Evolutionary conservation across 495 filamentous ascomycete species (phyloP).

Genomic region (Penicillium alfredii): DNA sequence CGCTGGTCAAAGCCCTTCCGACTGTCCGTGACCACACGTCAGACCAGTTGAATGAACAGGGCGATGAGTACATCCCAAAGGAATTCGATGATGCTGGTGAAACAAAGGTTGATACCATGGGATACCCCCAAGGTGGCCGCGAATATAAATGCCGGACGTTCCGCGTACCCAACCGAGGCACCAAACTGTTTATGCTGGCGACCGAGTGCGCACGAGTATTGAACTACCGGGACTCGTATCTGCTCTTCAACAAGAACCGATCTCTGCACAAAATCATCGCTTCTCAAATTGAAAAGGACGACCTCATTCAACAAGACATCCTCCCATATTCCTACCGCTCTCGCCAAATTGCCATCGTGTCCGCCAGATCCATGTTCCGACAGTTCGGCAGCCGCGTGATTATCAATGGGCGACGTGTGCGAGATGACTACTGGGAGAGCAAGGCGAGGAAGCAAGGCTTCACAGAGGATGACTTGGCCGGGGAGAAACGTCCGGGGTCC

Average conservation of each 20-base stretch:
- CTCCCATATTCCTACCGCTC: conserved; percentile 97
- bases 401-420: conserved; percentile 77
- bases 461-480: conserved; percentile 92
- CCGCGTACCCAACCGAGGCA: conserved; percentile 77
- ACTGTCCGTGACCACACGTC: conserved; percentile 97
- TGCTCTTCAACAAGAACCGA: conserved; percentile 98
- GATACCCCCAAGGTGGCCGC: conserved; percentile 71
- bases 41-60: conserved; percentile 83
- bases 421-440: conserved; percentile 97
- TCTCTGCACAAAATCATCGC: conserved; percentile 98
- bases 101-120: conserved; percentile 81
- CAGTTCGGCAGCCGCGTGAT: conserved; percentile 98
- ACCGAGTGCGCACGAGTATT: conserved; percentile 95
- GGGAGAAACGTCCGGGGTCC: conserved; percentile 91
- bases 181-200: conserved; percentile 97
- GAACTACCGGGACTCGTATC: conserved; percentile 93
- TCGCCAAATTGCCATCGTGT: conserved; percentile 96
- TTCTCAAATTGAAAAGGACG: conserved; percentile 91
- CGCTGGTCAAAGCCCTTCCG: conserved; percentile 86
- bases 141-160: conserved; percentile 95
- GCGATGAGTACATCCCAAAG: conserved; percentile 94
- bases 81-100: conserved; percentile 90
- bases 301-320: conserved; percentile 90
- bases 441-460: conserved; percentile 98
- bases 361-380: conserved; percentile 97